phyloP scores from a whole-genome alignment of 495 filamentous ascomycete species.

The Penicillium soppii region DNA sequence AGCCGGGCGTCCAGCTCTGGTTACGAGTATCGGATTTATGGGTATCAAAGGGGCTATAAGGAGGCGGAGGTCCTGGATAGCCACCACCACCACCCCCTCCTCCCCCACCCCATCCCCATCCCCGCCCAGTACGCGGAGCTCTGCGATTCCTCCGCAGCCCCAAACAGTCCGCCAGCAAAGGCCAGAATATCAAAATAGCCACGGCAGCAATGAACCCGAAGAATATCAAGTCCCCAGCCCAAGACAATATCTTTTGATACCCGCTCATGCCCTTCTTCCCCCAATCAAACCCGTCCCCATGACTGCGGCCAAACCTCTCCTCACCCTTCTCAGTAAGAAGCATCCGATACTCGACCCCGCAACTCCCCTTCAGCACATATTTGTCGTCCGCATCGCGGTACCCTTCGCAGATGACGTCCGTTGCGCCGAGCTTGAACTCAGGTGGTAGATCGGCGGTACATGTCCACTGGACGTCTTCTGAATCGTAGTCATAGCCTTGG shows the following conservation, averaged over 20 bases:
- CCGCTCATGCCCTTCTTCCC: slow-evolving; percentile 6
- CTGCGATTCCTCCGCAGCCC: slow-evolving; percentile 15
- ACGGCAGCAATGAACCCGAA: slow-evolving; percentile 50
- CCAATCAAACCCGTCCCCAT: background rate
- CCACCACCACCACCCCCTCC: slow-evolving; percentile 51
- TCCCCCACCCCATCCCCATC: slow-evolving; percentile 44
- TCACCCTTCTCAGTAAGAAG: slow-evolving; percentile 80
- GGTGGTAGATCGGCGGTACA: slow-evolving; percentile 76
- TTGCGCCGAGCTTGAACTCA: slow-evolving; percentile 84
- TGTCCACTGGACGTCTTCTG: slow-evolving; percentile 81
- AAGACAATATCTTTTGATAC: slow-evolving; percentile 12
- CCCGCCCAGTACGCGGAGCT: slow-evolving; percentile 1
- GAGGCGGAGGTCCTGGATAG: slow-evolving; percentile 41
- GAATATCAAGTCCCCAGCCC: slow-evolving; percentile 37
- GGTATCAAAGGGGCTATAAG: slow-evolving; percentile 2
- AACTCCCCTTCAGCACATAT: slow-evolving; percentile 84
- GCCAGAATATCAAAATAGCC: slow-evolving; percentile 31
- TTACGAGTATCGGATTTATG: slow-evolving; percentile 15
- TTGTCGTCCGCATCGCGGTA: slow-evolving; percentile 72
- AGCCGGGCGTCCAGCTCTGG: slow-evolving; percentile 79
- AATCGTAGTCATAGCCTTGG: slow-evolving; percentile 65
- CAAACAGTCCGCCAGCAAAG: slow-evolving; percentile 21
- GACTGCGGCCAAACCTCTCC: slow-evolving; percentile 55
- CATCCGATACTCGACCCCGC: slow-evolving; percentile 89
- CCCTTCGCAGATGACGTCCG: slow-evolving; percentile 92